Evolutionary conservation across 495 filamentous ascomycete species (phyloP), one percentile per base, ranked within the genome.

Genomic region (Penicillium steckii): DNA sequence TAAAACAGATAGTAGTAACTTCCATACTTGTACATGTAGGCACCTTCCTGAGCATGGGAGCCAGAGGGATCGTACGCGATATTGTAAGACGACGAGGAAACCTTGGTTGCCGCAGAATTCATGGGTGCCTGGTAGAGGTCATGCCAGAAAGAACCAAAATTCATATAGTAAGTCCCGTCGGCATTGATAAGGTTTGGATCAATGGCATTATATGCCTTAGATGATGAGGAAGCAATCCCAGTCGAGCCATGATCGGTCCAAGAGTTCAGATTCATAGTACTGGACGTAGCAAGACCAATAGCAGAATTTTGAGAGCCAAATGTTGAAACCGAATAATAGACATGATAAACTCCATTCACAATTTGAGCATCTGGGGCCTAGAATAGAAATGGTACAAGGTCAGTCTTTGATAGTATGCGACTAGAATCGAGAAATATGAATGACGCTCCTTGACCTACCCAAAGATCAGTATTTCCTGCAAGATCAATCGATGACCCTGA

Each of bases 131-230:
- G 86, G 66, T 82, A 85, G 43, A 89, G 73, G 55, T 85, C 83
- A 6, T 73, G 66, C 87, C 86, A 92, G 69, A 88, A 92, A 7
- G 78, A 83, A 0, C 87, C 87, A 44, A 87, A 92, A 44, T 74
- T 82, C 53, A 91, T 71, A 50, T 80, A 80, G 42, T 80, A 81
- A 0, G 59, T 69, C 4, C 74, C 74, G 10, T 67, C 70, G 7
- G 63, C 65, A 3, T 69, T 71, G 53, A 89, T 65, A 0, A 89
- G 61, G 57, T 87, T 88, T 0, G 72, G 65, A 59, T 92, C 88
- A 53, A 92, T 92, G 15, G 87, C 83, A 59, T 91, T 90, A 71
- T 87, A 90, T 1, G 65, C 55, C 5, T 78, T 57, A 1, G 69
- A 60, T 1, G 80, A 82, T 3, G 60, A 46, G 23, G 71, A 74